These are phyloP conservation scores for Proliferodiscus dingleyae DNA, from an alignment of 2,329 filamentous ascomycete genomes.

Conservation along the genomic window DNA sequence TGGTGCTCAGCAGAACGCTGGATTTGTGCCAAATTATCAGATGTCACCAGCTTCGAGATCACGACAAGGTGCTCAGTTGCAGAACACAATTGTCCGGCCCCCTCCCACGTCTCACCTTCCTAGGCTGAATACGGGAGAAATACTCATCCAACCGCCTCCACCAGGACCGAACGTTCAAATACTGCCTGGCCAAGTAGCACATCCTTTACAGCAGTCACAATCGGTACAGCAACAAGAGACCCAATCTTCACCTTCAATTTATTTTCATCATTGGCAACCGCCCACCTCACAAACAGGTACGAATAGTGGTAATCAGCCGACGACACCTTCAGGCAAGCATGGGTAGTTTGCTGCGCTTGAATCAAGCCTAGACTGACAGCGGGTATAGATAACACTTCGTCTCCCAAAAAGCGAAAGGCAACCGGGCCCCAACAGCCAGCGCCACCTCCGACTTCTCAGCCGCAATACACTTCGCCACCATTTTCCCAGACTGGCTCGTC, in stretches of 20 bases:
- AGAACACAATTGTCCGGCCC: conserved; percentile 23
- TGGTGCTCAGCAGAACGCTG: conserved; percentile 20
- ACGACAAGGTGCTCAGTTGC: conserved; percentile 25
- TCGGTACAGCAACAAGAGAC: conserved; percentile 48
- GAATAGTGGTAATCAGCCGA: conserved; percentile 58
- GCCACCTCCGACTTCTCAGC: conserved; percentile 42
- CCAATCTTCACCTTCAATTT: conserved; percentile 66
- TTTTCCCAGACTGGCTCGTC: conserved; percentile 50
- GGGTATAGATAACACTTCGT: conserved; percentile 59
- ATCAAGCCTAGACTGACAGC: conserved; percentile 27
- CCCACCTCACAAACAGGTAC: conserved; percentile 59
- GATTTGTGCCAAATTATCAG: conserved; percentile 29
- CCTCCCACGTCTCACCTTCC: conserved; percentile 33
- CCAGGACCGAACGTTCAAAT: conserved; percentile 37
- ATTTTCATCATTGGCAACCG: conserved; percentile 91
- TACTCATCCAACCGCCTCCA: conserved; percentile 36
- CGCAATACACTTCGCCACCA: conserved; percentile 48
- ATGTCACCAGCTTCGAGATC: conserved; percentile 31
- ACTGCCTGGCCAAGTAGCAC: conserved; percentile 38
- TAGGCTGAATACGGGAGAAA: conserved; percentile 39
- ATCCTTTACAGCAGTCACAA: conserved; percentile 48
- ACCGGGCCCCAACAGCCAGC: conserved; percentile 47
- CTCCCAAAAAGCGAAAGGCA: conserved; percentile 82
- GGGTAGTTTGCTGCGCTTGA: conserved; percentile 40
- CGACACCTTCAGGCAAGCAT: conserved; percentile 67